Evolutionary conservation across 176 grass and related monocot genomes (phyloP), one percentile per base, ranked within the genome.

Genomic region (Oryza coarctata): DNA sequence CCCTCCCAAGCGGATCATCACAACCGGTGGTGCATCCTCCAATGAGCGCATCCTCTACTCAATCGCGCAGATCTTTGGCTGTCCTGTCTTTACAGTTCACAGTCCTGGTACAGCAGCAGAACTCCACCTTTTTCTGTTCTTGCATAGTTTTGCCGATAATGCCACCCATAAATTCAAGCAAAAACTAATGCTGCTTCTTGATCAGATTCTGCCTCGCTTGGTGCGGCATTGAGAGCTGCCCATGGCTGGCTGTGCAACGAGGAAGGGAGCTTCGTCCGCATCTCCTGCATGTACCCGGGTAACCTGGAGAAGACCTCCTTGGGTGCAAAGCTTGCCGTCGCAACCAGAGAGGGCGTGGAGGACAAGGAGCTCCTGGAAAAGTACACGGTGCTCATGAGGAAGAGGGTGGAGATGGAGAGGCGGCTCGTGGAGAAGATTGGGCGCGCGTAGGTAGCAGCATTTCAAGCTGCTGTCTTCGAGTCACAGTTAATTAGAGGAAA

Each of bases 231-330:
- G 18, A 88, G 96, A 85, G 93, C 90, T 7, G 96, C 96, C 80
- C 96, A 95, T 64, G 96, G 96, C 28, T 95, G 96, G 96, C 66
- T 98, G 28, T 95, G 96, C 77, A 83, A 95, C 30, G 66, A 88
- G 49, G 87, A 88, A 90, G 89, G 96, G 22, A 52, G 82, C 20
- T 99, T 93, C 9, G 58, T 95, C 26, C 93, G 89, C 41, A 90
- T 99, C 79, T 93, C 91, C 6, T 70, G 78, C 63, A 77, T 95
- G 45, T 95, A 99, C 29, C 70, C 84, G 65, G 88, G 80, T 58
- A 90, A 74, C 70, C 77, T 92, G 41, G 93, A 95, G 75, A 91
- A 93, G 71, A 95, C 87, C 17, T 90, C 96, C 14, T 74, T 98
- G 3, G 83, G 77, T 1, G 80, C 93, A 12, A 95, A 88, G 73